Conservation (phyloP, 2,329 filamentous ascomycete genomes). For the Fusarium transvaalense region DNA sequence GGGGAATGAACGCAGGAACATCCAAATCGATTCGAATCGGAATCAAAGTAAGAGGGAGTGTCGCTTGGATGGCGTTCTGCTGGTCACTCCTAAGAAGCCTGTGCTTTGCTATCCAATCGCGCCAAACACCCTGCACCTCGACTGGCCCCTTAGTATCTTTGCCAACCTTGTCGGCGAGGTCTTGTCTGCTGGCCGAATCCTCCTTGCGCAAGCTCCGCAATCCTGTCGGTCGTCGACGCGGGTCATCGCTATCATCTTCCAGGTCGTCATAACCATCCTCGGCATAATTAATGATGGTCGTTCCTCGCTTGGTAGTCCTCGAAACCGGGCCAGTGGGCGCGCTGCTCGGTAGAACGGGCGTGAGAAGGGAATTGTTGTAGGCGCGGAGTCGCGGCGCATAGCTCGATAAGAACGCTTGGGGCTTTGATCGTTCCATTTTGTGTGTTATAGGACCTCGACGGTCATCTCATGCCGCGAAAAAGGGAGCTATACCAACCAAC, state of each 20-base stretch:
- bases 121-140: conserved; percentile 88
- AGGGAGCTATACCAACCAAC: conserved; percentile 39
- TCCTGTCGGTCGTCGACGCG: conserved; percentile 83
- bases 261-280: conserved; percentile 93
- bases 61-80: conserved; percentile 74
- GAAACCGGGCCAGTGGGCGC: conserved; percentile 74
- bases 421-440: conserved; percentile 67
- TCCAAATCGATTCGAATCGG: conserved; percentile 97
- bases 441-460: conserved; percentile 36
- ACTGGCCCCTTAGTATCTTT: conserved; percentile 85
- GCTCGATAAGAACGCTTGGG: conserved; percentile 89
- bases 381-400: conserved; percentile 91
- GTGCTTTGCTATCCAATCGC: conserved; percentile 92
- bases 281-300: conserved; percentile 96
- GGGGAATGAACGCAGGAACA: conserved; percentile 80
- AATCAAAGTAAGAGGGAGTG: conserved; percentile 88
- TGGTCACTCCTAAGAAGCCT: conserved; percentile 67
- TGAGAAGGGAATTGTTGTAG: conserved; percentile 92
- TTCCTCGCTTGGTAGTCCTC: conserved; percentile 96
- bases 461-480: conserved; percentile 51
- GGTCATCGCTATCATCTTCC: conserved; percentile 79
- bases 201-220: conserved; percentile 85
- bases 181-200: conserved; percentile 72
- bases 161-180: conserved; percentile 80
- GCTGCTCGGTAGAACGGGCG: conserved; percentile 81